Base-by-base conservation (phyloP, 306 rosid genomes). In the Datisca glomerata region DNA sequence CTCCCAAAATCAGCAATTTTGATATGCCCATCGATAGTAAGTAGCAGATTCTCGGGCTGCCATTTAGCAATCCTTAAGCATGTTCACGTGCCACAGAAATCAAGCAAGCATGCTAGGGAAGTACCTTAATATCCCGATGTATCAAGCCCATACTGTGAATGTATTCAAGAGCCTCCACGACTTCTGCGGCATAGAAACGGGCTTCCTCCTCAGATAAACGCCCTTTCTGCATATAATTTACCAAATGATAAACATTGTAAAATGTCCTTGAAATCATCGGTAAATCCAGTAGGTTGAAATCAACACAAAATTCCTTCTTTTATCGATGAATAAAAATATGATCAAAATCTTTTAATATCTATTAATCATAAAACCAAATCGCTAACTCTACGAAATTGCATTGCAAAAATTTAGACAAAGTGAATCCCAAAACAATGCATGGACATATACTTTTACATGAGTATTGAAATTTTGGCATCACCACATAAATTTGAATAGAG, bases 1-100 rank as follows among this genome's bases (percentile, higher is more conserved):
- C 99, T 91, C 61, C 99, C 99, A 73, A 91, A 91, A 73, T 91
- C 99, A 1, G 99, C 96, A 59, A 91, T 71, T 75, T 91, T 91
- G 60, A 91, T 72, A 49, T 91, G 93, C 51, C 99, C 99, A 41
- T 85, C 92, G 49, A 48, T 38, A 12, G 98, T 84, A 52, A 91
- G 92, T 38, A 91, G 74, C 73, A 91, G 63, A 67, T 91, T 91
- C 84, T 91, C 99, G 8, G 99, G 99, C 99, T 91, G 94, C 59
- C 56, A 58, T 66, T 60, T 35, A 42, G 61, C 43, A 54, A 58
- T 53, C 37, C 21, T 45, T 71, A 44, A 50, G 53, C 37, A 36
- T 35, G 31, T 12, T 36, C 49, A 45, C 12, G 35, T 28, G 43
- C 47, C 35, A 56, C 40, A 24, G 24, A 24, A 38, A 61, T 34